These are phyloP conservation scores for Hypoxylon sp. DNA, from an alignment of 2,329 filamentous ascomycete species.

Conservation along the genomic window DNA sequence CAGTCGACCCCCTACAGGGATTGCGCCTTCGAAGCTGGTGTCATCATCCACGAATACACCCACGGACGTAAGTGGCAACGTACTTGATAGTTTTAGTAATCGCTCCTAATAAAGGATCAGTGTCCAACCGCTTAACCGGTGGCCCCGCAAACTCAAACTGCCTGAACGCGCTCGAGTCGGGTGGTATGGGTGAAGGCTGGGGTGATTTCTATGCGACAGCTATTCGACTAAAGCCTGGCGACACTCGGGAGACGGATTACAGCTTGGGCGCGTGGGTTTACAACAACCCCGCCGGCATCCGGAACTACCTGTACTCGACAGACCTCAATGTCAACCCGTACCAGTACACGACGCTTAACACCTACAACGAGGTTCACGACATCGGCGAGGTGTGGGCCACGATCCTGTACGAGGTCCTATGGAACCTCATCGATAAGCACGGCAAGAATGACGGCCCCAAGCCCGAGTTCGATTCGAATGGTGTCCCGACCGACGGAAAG, in stretches of 20 bases:
- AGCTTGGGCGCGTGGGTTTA: conserved; percentile 63
- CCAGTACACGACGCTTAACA: conserved; percentile 59
- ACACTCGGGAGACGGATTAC: conserved; percentile 63
- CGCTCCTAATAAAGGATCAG: conserved; percentile 39
- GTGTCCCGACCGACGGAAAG: conserved; percentile 64
- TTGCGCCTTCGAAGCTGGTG: conserved; percentile 71
- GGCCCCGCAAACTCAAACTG: conserved; percentile 68
- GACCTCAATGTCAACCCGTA: conserved; percentile 61
- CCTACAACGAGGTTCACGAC: conserved; percentile 59
- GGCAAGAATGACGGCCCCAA: conserved; percentile 61
- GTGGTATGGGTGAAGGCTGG: conserved; percentile 68
- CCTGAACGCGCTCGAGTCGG: conserved; percentile 59
- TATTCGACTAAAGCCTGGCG: conserved; percentile 61
- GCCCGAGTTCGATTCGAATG: conserved; percentile 58
- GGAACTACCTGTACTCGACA: conserved; percentile 64
- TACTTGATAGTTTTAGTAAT: not conserved
- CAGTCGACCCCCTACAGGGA: conserved; percentile 65
- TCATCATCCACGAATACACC: conserved; percentile 73
- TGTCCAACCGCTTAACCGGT: conserved; percentile 72
- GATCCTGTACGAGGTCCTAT: conserved; percentile 68
- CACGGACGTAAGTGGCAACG: conserved; percentile 60
- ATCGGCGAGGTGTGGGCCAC: conserved; percentile 66
- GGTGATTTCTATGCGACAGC: conserved; percentile 65
- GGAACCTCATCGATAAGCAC: conserved; percentile 67
- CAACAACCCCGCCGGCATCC: conserved; percentile 59